A percentile compares a stretch with the other conserved stretches of the same genome.
Evolutionary conservation across 2,329 filamentous ascomycete species (phyloP).

Genomic region (Cercospora janseana): DNA sequence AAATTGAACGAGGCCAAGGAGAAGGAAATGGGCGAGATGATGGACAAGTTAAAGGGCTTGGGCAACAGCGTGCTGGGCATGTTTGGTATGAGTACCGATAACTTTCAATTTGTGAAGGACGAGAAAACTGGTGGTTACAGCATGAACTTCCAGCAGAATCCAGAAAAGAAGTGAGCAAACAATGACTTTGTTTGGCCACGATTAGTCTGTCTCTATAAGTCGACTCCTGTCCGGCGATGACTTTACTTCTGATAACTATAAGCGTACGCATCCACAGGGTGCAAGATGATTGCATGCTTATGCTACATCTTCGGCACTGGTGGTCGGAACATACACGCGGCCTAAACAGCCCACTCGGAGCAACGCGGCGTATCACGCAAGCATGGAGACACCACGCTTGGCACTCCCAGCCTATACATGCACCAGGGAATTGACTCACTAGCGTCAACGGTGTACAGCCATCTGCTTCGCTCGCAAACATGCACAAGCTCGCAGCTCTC

Average conservation of each 20-base stretch:
- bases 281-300: not conserved
- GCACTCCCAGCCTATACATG: no score
- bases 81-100: constrained; percentile 89
- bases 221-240: not conserved
- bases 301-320: not conserved
- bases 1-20: constrained; percentile 76
- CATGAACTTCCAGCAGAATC: constrained; percentile 72
- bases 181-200: not conserved
- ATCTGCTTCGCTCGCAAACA: not conserved
- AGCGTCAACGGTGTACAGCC: not conserved
- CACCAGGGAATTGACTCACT: not conserved
- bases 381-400: not conserved
- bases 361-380: not conserved
- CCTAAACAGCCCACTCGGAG: not conserved
- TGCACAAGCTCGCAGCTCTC: not conserved
- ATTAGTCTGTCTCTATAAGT: not conserved
- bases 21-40: constrained; percentile 91
- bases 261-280: not conserved
- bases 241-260: no score
- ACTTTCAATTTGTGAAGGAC: constrained; percentile 92
- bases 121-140: constrained; percentile 87
- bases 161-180: constrained; percentile 20
- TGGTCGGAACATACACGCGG: constrained; percentile 1
- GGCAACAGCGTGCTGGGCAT: constrained; percentile 90
- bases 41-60: constrained; percentile 89